Conservation (phyloP, 805 yeast genomes). For the Ogataea trehaloabstinens region DNA sequence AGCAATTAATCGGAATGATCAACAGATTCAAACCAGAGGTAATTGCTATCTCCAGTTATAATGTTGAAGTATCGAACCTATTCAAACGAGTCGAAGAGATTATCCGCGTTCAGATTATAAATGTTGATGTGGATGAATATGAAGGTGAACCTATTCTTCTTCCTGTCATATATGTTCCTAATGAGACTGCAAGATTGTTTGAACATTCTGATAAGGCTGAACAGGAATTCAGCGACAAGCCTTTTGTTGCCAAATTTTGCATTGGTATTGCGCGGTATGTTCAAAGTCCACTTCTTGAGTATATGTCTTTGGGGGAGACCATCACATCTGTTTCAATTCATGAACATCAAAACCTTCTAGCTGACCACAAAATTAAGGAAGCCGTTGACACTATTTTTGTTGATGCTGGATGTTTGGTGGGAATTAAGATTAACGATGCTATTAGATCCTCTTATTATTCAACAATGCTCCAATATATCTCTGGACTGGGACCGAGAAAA, state of each 20-base stretch:
- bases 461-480: conserved; percentile 67
- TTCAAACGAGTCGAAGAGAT: conserved; percentile 54
- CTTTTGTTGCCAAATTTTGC: conserved; percentile 77
- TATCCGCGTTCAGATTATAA: conserved; percentile 53
- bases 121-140: conserved; percentile 45
- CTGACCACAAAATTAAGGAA: conserved; percentile 58
- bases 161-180: conserved; percentile 82
- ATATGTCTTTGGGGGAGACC: conserved; percentile 76
- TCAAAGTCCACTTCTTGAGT: conserved; percentile 92
- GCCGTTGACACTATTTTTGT: conserved; percentile 82
- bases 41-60: conserved; percentile 84
- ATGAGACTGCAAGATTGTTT: conserved; percentile 88
- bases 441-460: conserved; percentile 73
- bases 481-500: conserved; percentile 96
- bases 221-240: conserved; percentile 79
- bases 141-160: conserved; percentile 37
- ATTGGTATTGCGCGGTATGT: conserved; percentile 87
- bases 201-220: conserved; percentile 76
- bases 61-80: conserved; percentile 65
- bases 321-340: conserved; percentile 62
- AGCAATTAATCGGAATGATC: conserved; percentile 58
- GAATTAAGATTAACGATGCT: conserved; percentile 91
- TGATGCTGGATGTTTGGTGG: conserved; percentile 86
- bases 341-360: conserved; percentile 68
- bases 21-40: conserved; percentile 79